Conservation (phyloP, 1,284 basidiomycete species). For the Ustilago bromivora region DNA sequence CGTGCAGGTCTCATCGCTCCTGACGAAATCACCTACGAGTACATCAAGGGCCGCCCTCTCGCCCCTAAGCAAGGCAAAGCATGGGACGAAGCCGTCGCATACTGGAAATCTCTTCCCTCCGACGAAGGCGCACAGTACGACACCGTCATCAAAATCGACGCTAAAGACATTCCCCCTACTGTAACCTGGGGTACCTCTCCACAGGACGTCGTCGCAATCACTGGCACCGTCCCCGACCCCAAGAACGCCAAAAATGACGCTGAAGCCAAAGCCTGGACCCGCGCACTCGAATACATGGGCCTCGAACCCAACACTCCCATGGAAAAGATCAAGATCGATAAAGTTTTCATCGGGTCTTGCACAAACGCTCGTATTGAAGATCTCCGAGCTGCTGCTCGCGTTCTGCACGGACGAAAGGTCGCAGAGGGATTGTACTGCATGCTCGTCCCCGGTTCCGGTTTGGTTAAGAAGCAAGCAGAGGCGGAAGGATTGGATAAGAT, state of each 20-base stretch:
- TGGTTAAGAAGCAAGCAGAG: conserved; percentile 69
- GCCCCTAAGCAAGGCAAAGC: conserved; percentile 62
- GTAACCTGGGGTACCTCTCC: conserved; percentile 68
- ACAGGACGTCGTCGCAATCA: conserved; percentile 67
- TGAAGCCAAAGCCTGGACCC: conserved; percentile 54
- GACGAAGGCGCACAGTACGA: conserved; percentile 67
- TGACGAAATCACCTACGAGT: conserved; percentile 67
- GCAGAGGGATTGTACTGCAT: conserved; percentile 64
- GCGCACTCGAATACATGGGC: conserved; percentile 68
- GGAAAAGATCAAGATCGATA: conserved; percentile 68
- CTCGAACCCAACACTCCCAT: conserved; percentile 64
- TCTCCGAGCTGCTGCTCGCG: conserved; percentile 64
- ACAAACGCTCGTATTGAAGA: conserved; percentile 69
- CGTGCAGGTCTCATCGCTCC: conserved; percentile 69
- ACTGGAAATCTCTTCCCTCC: conserved; percentile 65
- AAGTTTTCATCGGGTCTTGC: conserved; percentile 69
- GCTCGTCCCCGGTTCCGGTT: conserved; percentile 68
- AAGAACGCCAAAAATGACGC: conserved; percentile 58
- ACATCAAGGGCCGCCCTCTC: conserved; percentile 66
- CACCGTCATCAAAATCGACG: conserved; percentile 62
- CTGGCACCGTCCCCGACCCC: conserved; percentile 64
- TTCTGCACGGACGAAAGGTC: conserved; percentile 65
- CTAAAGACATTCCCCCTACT: conserved; percentile 66
- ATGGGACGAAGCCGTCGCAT: conserved; percentile 65
- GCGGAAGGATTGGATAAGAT: conserved; percentile 69